Percentiles rank a stretch among this genome's conserved stretches.
phyloP scores from a whole-genome alignment of 2,329 filamentous ascomycete species.

The Didymellaceae sp. region DNA sequence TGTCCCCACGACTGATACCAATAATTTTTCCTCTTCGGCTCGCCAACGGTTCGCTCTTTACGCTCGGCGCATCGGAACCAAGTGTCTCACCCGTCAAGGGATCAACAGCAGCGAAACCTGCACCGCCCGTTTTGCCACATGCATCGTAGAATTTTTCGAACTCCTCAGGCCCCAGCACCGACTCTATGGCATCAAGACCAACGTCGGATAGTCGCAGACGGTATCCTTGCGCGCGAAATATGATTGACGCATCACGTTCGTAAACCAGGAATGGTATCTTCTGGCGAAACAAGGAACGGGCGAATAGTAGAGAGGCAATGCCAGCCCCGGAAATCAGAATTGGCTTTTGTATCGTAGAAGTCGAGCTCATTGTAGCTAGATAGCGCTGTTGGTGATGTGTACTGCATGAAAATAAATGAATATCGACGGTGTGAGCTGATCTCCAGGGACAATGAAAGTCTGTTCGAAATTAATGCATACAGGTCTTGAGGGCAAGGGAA shows the following conservation, averaged over 20 bases:
- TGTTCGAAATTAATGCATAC: not conserved
- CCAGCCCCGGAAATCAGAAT: constrained; percentile 50
- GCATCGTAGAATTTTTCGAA: constrained; percentile 65
- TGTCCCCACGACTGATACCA: constrained; percentile 68
- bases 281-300: constrained; percentile 36
- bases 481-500: no score
- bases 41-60: constrained; percentile 43
- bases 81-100: constrained; percentile 60
- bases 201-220: constrained; percentile 63
- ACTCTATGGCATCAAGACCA: constrained; percentile 67
- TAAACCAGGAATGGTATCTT: constrained; percentile 44
- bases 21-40: constrained; percentile 66
- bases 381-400: constrained; percentile 13
- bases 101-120: constrained; percentile 59
- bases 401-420: not conserved
- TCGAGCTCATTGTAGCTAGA: constrained; percentile 23
- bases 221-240: constrained; percentile 69
- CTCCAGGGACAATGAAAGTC: not conserved
- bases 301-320: constrained; percentile 42
- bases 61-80: constrained; percentile 21
- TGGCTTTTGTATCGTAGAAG: constrained; percentile 39
- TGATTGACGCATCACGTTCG: constrained; percentile 54
- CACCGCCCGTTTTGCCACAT: constrained; percentile 66
- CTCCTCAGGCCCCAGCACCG: constrained; percentile 57
- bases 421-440: not conserved